Conservation (phyloP, 1,139 yeast species). For the Kluyveromyces sp. region DNA sequence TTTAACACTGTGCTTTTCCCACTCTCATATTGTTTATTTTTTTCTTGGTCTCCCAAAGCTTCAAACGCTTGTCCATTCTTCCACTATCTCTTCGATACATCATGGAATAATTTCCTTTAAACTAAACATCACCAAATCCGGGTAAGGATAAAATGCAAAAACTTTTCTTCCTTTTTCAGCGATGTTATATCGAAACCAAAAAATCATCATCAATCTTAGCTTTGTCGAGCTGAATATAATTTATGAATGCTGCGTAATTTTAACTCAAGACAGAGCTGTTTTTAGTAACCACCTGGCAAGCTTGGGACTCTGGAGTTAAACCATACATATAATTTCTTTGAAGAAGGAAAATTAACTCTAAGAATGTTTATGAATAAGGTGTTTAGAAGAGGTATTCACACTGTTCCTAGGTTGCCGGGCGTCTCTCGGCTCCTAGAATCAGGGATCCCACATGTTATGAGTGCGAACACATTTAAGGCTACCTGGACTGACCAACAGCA, state of each 20-base stretch:
- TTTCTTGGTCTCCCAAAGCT: too few species aligned
- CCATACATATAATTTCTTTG: not conserved
- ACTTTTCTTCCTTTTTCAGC: not conserved
- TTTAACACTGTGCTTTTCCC: too few species aligned
- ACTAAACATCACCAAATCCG: not conserved
- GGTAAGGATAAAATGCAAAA: not conserved
- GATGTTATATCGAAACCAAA: too few species aligned
- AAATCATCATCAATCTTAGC: too few species aligned
- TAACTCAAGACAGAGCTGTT: too few species aligned
- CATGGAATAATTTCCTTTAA: too few species aligned
- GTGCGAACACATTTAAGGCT: constrained; percentile 56
- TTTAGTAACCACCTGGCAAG: too few species aligned
- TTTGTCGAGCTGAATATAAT: not conserved
- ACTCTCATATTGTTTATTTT: too few species aligned
- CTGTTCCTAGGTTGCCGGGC: constrained; percentile 52
- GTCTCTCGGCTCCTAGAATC: constrained; percentile 33
- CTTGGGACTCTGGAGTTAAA: too few species aligned
- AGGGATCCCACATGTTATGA: constrained; percentile 70
- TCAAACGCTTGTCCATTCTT: too few species aligned
- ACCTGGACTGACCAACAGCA: constrained; percentile 83
- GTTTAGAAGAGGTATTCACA: constrained; percentile 39
- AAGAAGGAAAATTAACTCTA: not conserved
- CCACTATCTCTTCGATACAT: too few species aligned
- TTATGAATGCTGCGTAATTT: too few species aligned
- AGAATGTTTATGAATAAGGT: not conserved